A percentile compares a stretch with the other conserved stretches of the same genome.
phyloP scores from a whole-genome alignment of 495 filamentous ascomycete species.

The Podospora appendiculata region DNA sequence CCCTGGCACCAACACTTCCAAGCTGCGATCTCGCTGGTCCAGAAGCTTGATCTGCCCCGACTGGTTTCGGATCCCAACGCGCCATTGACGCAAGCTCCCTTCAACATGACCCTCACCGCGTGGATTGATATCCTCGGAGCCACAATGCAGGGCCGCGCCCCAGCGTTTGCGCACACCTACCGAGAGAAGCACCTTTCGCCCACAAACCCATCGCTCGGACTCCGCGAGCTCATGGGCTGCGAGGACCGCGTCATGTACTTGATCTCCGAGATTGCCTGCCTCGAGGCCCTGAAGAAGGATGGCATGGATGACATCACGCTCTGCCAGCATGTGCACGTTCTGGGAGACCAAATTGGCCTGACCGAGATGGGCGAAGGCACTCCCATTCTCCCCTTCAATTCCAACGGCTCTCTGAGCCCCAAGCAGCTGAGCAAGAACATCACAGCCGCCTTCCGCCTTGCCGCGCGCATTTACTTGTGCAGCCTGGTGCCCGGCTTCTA shows the following conservation, averaged over 20 bases:
- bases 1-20: conserved; percentile 97
- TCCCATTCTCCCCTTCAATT: conserved; percentile 48
- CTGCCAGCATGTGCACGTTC: conserved; percentile 72
- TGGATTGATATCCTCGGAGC: conserved; percentile 98
- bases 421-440: conserved; percentile 79
- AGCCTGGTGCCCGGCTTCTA: conserved; percentile 84
- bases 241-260: conserved; percentile 97
- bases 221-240: conserved; percentile 94
- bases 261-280: conserved; percentile 93
- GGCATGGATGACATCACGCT: conserved; percentile 75
- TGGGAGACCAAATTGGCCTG: conserved; percentile 73
- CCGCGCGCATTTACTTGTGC: conserved; percentile 92
- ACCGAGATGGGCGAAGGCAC: conserved; percentile 55
- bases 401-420: conserved; percentile 69
- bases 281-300: conserved; percentile 79
- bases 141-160: conserved; percentile 81
- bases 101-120: conserved; percentile 90
- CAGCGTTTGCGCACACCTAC: conserved; percentile 85
- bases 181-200: conserved; percentile 77
- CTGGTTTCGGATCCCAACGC: conserved; percentile 50
- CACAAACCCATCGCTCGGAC: conserved; percentile 57
- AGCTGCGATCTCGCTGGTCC: conserved; percentile 73
- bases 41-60: conserved; percentile 71
- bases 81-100: conserved; percentile 58
- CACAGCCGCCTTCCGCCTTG: conserved; percentile 80